These are phyloP conservation scores for Albizia julibrissin DNA, from an alignment of 306 rosid genomes.

Conservation along the genomic window DNA sequence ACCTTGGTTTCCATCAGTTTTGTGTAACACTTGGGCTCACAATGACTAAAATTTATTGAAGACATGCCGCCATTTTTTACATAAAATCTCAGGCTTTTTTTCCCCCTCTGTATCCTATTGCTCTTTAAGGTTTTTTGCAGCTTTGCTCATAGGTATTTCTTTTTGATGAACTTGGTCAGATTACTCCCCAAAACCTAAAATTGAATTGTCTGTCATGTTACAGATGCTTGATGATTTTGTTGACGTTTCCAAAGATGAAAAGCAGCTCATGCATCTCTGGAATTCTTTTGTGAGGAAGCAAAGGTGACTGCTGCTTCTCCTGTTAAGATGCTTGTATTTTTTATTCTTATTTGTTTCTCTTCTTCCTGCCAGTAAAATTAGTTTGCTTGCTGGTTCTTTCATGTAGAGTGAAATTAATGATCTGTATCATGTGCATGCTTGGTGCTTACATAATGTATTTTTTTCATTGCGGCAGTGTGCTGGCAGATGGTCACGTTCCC, in stretches of 20 bases:
- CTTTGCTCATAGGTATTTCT: constrained; percentile 23
- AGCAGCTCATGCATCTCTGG: constrained; percentile 98
- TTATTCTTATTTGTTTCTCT: constrained; percentile 1
- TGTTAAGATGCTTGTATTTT: constrained; percentile 21
- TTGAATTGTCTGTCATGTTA: constrained; percentile 31
- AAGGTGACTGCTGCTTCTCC: constrained; percentile 53
- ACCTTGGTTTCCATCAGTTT: not conserved
- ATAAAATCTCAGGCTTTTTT: not conserved
- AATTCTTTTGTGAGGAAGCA: constrained; percentile 93
- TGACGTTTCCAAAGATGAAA: constrained; percentile 94
- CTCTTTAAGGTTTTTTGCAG: constrained; percentile 9
- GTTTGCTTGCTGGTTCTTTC: constrained; percentile 18
- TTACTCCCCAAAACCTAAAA: constrained; percentile 28
- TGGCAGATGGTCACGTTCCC: constrained; percentile 95
- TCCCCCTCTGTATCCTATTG: constrained; percentile 16
- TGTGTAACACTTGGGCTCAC: not conserved
- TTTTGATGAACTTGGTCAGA: not conserved
- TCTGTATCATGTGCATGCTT: constrained; percentile 22
- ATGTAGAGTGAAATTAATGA: constrained; percentile 20
- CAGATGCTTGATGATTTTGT: constrained; percentile 99
- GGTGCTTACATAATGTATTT: constrained; percentile 16
- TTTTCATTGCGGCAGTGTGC: constrained; percentile 64
- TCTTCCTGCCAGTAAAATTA: not conserved
- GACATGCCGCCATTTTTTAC: not conserved
- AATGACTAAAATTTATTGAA: not conserved